These are phyloP conservation scores for Cutaneotrichosporon sp. DNA, from an alignment of 1,284 basidiomycete species.

Conservation along the genomic window DNA sequence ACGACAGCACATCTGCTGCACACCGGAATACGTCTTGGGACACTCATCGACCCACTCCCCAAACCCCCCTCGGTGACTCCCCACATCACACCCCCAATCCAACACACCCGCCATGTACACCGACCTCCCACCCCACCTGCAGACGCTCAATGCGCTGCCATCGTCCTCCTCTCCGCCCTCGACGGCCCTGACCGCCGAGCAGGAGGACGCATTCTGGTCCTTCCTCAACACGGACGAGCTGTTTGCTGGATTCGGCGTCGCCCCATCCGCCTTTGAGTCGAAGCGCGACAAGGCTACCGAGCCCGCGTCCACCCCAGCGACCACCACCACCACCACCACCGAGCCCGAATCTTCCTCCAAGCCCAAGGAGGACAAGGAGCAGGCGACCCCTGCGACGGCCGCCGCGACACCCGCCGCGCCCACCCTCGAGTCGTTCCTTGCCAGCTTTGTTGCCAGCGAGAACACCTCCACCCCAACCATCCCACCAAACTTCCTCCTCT, in stretches of 20 bases:
- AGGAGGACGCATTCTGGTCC: slow-evolving; percentile 43
- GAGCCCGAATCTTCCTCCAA: neutral
- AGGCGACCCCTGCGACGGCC: slow-evolving; percentile 1
- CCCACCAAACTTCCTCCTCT: slow-evolving; percentile 26
- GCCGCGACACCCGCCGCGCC: slow-evolving; percentile 11
- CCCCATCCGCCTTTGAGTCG: slow-evolving; percentile 25
- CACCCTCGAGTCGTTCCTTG: slow-evolving; percentile 44
- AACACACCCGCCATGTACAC: slow-evolving; percentile 11
- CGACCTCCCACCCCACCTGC: slow-evolving; percentile 19
- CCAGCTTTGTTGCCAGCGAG: slow-evolving; percentile 26
- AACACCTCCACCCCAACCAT: slow-evolving; percentile 13
- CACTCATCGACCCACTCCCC: neutral
- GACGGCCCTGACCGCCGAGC: slow-evolving; percentile 27
- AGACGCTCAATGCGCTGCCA: slow-evolving; percentile 19
- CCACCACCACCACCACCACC: slow-evolving; percentile 1
- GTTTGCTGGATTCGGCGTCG: slow-evolving; percentile 37
- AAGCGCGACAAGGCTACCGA: slow-evolving; percentile 10
- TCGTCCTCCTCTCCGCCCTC: slow-evolving; percentile 33
- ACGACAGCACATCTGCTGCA: neutral
- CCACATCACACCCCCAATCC: neutral
- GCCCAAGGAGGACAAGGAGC: slow-evolving; percentile 5
- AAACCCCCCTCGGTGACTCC: slow-evolving; percentile 1
- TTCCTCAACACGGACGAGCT: slow-evolving; percentile 45
- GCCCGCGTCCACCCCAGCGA: slow-evolving; percentile 4
- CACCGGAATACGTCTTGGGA: too few species aligned